Evolutionary conservation across 805 yeast species (phyloP).

Genomic region (Ogataea glucozyma): DNA sequence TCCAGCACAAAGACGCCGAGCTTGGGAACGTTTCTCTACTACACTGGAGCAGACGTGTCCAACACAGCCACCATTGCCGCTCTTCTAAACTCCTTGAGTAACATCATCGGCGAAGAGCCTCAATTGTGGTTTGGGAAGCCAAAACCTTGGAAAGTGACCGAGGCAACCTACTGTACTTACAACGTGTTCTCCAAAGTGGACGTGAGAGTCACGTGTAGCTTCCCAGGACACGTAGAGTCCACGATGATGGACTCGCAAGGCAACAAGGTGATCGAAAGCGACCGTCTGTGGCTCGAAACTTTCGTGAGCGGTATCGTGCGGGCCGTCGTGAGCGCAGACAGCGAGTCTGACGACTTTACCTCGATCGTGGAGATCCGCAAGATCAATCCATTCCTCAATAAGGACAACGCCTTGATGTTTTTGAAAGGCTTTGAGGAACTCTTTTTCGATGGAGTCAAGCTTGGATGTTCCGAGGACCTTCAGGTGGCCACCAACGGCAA

Average conservation of each 20-base stretch:
- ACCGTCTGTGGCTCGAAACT: slow-evolving; percentile 59
- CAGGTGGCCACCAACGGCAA: slow-evolving; percentile 65
- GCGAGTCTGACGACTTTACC: slow-evolving; percentile 66
- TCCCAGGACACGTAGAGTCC: slow-evolving; percentile 73
- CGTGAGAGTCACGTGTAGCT: slow-evolving; percentile 67
- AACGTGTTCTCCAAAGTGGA: slow-evolving; percentile 64
- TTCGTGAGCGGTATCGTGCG: slow-evolving; percentile 74
- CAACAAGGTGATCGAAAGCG: slow-evolving; percentile 51
- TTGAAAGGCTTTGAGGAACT: slow-evolving; percentile 64
- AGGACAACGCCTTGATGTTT: slow-evolving; percentile 52
- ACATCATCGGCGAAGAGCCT: slow-evolving; percentile 56
- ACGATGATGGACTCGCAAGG: slow-evolving; percentile 52
- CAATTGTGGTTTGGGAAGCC: slow-evolving; percentile 83
- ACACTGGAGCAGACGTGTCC: slow-evolving; percentile 74
- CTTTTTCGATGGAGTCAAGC: slow-evolving; percentile 62
- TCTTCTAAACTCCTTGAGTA: slow-evolving; percentile 65
- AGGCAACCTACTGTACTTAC: slow-evolving; percentile 67
- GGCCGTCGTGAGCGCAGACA: slow-evolving; percentile 64
- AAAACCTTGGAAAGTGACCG: slow-evolving; percentile 68
- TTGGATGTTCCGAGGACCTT: slow-evolving; percentile 65
- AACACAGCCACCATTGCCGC: slow-evolving; percentile 80
- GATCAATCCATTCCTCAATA: slow-evolving; percentile 67
- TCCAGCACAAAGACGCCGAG: slow-evolving; percentile 41
- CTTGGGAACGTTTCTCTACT: slow-evolving; percentile 72
- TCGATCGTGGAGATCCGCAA: slow-evolving; percentile 82